Conservation (phyloP, 345 rosid species). For the Arabis hirsuta region DNA sequence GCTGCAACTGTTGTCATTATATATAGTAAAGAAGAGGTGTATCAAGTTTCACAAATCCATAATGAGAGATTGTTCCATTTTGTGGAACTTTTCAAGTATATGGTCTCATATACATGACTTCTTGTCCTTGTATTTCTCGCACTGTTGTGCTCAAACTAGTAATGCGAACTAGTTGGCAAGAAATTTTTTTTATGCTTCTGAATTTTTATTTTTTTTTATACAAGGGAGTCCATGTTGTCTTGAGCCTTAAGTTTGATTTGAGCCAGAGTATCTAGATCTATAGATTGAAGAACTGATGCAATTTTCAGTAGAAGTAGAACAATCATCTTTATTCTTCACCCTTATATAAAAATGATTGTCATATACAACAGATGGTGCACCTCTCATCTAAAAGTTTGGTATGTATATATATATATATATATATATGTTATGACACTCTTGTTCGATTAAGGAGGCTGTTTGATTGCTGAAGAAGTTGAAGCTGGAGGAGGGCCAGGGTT, state of each 20-base stretch:
- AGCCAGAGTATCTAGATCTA: background rate
- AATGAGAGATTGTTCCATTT: constrained; percentile 11
- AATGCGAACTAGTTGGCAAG: background rate
- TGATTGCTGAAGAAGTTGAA: constrained; percentile 37
- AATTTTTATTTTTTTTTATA: background rate
- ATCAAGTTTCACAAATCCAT: constrained; percentile 13
- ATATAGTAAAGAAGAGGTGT: background rate
- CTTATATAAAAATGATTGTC: constrained; percentile 27
- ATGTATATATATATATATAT: background rate
- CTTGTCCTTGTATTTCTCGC: background rate
- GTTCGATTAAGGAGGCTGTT: constrained; percentile 24
- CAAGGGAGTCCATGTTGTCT: background rate
- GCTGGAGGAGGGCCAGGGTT: constrained; percentile 58
- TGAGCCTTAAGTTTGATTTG: constrained; percentile 1
- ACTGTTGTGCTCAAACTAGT: background rate
- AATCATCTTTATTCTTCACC: constrained; percentile 34
- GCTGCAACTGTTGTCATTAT: constrained; percentile 34
- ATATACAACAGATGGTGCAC: constrained; percentile 33
- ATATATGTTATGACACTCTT: constrained; percentile 9
- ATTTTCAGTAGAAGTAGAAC: constrained; percentile 4
- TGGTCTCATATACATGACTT: background rate
- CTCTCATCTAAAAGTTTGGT: constrained; percentile 17
- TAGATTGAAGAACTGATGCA: constrained; percentile 9
- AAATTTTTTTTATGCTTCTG: background rate
- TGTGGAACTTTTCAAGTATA: background rate